Evolutionary conservation across 139 green algal species (phyloP).

Genomic region (Volvox africanus): DNA sequence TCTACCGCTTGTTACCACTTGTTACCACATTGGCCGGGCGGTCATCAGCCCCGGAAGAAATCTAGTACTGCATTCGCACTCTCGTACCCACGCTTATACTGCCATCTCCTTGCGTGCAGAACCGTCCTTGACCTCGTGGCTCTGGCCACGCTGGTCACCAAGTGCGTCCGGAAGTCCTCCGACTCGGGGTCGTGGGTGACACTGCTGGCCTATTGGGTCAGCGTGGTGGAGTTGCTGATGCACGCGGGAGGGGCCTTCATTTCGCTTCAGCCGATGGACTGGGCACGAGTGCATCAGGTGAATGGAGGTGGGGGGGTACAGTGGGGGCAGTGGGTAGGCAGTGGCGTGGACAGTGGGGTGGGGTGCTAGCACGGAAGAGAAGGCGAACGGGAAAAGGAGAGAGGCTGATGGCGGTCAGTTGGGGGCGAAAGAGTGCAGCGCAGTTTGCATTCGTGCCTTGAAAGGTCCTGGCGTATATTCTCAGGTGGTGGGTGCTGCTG

Average conservation of each 20-base stretch:
- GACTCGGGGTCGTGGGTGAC: background rate
- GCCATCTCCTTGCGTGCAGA: background rate
- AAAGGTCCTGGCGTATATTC: too few relatives aligned
- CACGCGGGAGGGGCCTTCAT: background rate
- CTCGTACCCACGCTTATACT: background rate
- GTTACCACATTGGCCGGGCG: too few relatives aligned
- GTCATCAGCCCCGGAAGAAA: too few relatives aligned
- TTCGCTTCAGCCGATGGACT: background rate
- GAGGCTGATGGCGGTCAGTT: too few relatives aligned
- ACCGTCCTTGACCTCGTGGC: background rate
- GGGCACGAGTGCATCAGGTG: background rate
- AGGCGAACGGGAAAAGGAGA: too few relatives aligned
- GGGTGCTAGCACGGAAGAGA: too few relatives aligned
- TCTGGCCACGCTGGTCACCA: background rate
- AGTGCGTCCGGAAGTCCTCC: background rate
- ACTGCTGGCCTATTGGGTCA: conserved; percentile 12
- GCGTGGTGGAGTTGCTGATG: background rate
- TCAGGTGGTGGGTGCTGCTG: too few relatives aligned
- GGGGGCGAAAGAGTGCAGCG: too few relatives aligned
- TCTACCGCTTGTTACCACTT: too few relatives aligned
- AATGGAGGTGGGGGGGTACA: background rate
- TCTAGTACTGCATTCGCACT: too few relatives aligned
- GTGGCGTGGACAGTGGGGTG: too few relatives aligned
- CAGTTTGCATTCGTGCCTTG: too few relatives aligned
- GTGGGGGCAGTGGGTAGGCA: background rate